These are phyloP conservation scores for Hirsutella minnesotensis DNA, from an alignment of 2,329 filamentous ascomycete genomes.

Conservation along the genomic window DNA sequence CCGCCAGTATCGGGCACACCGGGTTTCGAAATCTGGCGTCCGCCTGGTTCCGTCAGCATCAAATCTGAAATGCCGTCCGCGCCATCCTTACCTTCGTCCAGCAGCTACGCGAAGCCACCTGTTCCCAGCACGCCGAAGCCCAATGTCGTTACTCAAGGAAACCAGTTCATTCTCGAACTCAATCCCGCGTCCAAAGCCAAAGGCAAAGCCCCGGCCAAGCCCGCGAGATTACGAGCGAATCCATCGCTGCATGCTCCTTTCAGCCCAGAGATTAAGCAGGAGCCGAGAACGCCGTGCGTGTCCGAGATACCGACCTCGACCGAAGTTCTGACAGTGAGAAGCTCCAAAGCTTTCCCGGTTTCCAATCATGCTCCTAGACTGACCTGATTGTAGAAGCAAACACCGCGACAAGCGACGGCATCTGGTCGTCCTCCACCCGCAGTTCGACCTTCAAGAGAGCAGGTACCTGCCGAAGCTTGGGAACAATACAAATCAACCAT, in stretches of 20 bases:
- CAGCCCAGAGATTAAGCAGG: constrained; percentile 16
- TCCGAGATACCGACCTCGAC: constrained; percentile 14
- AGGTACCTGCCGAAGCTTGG: constrained; percentile 34
- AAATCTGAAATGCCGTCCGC: constrained; percentile 12
- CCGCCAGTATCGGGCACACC: constrained; percentile 19
- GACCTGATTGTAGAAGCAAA: constrained; percentile 9
- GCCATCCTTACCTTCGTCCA: constrained; percentile 9
- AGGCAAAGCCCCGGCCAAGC: constrained; percentile 22
- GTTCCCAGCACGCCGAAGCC: constrained; percentile 27
- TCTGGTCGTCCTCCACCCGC: constrained; percentile 18
- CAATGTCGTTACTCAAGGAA: constrained; percentile 17
- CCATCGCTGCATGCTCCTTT: constrained; percentile 11
- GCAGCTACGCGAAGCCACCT: constrained; percentile 24
- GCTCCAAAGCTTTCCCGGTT: too few relatives aligned
- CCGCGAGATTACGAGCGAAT: constrained; percentile 15
- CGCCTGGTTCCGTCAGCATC: constrained; percentile 15
- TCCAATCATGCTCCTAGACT: too few relatives aligned
- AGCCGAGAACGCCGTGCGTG: constrained; percentile 17
- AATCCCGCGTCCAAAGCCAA: constrained; percentile 19
- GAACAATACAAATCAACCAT: constrained; percentile 35
- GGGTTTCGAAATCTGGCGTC: constrained; percentile 25
- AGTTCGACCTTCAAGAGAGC: constrained; percentile 26
- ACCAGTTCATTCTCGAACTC: constrained; percentile 25
- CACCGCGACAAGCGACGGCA: constrained; percentile 15
- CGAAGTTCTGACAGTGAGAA: constrained; percentile 14